These are phyloP conservation scores for Mortierella sp. DNA, from an alignment of 371 early-diverging fungal genomes.

Conservation along the genomic window DNA sequence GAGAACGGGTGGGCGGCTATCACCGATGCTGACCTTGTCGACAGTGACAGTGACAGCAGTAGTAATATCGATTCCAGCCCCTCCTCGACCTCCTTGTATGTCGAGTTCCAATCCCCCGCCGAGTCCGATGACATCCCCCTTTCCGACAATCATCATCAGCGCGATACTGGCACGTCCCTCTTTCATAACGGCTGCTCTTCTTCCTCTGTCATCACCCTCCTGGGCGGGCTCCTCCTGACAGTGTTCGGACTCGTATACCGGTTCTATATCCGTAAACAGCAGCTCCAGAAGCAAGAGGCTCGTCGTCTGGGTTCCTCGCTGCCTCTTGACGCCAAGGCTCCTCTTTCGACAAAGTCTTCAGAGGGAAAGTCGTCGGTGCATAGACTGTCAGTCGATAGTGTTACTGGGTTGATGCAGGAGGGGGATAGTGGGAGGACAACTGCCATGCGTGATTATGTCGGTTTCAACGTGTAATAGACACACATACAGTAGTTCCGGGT, in stretches of 20 bases:
- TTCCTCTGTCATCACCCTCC: background rate
- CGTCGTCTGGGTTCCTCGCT: background rate
- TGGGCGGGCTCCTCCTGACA: background rate
- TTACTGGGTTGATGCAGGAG: background rate
- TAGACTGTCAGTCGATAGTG: background rate
- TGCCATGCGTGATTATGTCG: constrained; percentile 1
- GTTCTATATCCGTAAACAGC: background rate
- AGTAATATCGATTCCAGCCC: background rate
- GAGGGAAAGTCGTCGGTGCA: background rate
- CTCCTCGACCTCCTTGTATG: background rate
- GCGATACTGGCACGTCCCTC: background rate
- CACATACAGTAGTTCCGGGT: background rate
- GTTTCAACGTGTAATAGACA: background rate
- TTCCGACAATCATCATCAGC: background rate
- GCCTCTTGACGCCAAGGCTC: background rate
- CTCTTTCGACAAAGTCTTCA: background rate
- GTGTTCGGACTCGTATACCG: background rate
- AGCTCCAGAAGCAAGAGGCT: background rate
- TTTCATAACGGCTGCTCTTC: constrained; percentile 1
- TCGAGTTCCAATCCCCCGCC: constrained; percentile 11
- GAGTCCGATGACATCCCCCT: constrained; percentile 3
- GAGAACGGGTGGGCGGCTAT: background rate
- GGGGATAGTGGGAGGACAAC: background rate
- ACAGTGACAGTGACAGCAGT: background rate
- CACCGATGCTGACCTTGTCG: background rate